Conservation (phyloP, 225 moss, liverwort and hornwort species). For the Takakia lepidozioides region DNA sequence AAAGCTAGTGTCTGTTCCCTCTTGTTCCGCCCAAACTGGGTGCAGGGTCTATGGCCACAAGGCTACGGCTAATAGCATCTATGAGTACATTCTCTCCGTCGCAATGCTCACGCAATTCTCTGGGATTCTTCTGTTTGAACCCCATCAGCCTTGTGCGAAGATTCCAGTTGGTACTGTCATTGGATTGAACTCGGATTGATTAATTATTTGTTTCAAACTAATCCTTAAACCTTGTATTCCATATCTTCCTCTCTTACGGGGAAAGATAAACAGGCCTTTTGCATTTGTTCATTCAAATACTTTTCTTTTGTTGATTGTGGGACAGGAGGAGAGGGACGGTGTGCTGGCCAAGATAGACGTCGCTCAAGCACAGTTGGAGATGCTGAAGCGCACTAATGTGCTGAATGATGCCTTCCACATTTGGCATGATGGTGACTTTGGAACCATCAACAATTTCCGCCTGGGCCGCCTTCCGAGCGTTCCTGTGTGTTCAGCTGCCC, state of each 20-base stretch:
- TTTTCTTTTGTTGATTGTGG: background rate
- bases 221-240: too few relatives aligned
- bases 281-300: too few relatives aligned
- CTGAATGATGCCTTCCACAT: conserved; percentile 99
- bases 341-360: conserved; percentile 94
- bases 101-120: too few relatives aligned
- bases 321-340: conserved; percentile 84
- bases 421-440: conserved; percentile 99
- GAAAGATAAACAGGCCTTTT: too few relatives aligned
- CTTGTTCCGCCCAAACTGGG: too few relatives aligned
- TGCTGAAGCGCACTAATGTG: conserved; percentile 94
- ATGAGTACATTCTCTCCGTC: too few relatives aligned
- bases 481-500: conserved; percentile 41
- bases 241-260: too few relatives aligned
- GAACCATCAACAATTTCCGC: conserved; percentile 97
- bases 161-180: too few relatives aligned
- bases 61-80: too few relatives aligned
- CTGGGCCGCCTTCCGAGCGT: conserved; percentile 84
- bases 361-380: conserved; percentile 84
- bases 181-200: background rate
- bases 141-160: too few relatives aligned
- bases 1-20: too few relatives aligned
- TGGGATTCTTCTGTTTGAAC: background rate
- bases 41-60: too few relatives aligned
- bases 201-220: background rate